phyloP scores from a whole-genome alignment of 2,329 filamentous ascomycete species.

The Aspergillus hortae region DNA sequence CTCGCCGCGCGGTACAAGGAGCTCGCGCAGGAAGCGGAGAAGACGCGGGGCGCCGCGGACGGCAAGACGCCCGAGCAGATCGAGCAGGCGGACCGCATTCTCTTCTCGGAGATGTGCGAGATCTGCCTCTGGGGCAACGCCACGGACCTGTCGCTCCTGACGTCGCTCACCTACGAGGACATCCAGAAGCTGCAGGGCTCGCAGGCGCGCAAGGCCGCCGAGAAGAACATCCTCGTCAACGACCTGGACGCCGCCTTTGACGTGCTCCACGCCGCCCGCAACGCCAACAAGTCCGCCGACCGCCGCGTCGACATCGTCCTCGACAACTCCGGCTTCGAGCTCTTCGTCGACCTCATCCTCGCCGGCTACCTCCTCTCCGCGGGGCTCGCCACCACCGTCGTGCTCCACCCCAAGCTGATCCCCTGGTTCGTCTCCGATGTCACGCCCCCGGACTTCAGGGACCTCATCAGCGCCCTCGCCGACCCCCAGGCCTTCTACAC shows the following conservation, averaged over 20 bases:
- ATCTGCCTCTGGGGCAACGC: slow-evolving; percentile 98
- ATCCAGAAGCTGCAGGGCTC: slow-evolving; percentile 95
- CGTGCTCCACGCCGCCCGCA: slow-evolving; percentile 62
- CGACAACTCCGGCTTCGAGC: slow-evolving; percentile 95
- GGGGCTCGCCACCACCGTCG: slow-evolving; percentile 78
- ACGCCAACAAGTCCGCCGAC: slow-evolving; percentile 58
- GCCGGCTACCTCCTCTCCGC: slow-evolving; percentile 84
- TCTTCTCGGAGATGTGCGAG: slow-evolving; percentile 92
- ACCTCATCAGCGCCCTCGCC: slow-evolving; percentile 76
- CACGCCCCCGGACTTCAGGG: slow-evolving; percentile 75
- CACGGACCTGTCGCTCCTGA: slow-evolving; percentile 87
- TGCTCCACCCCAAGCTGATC: slow-evolving; percentile 90
- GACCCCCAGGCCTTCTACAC: slow-evolving; percentile 76
- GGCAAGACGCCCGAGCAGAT: slow-evolving; percentile 43
- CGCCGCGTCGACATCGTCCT: slow-evolving; percentile 89
- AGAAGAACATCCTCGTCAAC: slow-evolving; percentile 90
- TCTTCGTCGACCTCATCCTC: slow-evolving; percentile 91
- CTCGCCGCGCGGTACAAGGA: slow-evolving; percentile 75
- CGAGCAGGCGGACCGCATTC: slow-evolving; percentile 66
- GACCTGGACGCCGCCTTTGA: slow-evolving; percentile 72
- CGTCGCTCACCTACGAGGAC: slow-evolving; percentile 87
- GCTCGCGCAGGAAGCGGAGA: slow-evolving; percentile 64
- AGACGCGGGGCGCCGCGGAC: slow-evolving; percentile 42
- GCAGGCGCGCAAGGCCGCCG: slow-evolving; percentile 76
- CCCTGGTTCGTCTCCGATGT: slow-evolving; percentile 99